phyloP scores from a whole-genome alignment of 345 rosid genomes.

The Dovyalis caffra region DNA sequence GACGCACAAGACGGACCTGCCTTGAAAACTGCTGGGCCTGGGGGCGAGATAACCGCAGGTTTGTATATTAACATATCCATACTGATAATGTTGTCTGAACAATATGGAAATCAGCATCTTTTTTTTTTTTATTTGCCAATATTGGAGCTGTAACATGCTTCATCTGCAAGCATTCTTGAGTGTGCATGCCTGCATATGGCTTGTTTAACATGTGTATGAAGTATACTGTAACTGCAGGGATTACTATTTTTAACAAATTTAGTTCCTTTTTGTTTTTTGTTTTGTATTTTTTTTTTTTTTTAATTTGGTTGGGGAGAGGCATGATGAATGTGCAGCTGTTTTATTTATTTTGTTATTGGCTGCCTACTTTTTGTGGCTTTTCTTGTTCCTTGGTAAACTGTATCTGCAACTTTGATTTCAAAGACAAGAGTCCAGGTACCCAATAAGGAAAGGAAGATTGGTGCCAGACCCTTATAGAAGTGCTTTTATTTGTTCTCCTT shows the following conservation, averaged over 20 bases:
- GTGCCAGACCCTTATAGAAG: background rate
- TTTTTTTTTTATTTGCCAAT: background rate
- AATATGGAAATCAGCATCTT: background rate
- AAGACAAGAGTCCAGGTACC: background rate
- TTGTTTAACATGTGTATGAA: background rate
- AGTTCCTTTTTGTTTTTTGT: too few species aligned
- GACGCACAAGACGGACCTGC: conserved; percentile 74
- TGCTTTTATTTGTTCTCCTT: background rate
- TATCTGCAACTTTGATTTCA: background rate
- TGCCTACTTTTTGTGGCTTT: background rate
- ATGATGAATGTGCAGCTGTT: background rate
- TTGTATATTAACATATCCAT: background rate
- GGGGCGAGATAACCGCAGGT: conserved; percentile 99
- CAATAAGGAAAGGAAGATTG: background rate
- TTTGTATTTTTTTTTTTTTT: background rate
- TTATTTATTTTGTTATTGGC: background rate
- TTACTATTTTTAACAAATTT: background rate
- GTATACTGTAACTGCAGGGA: background rate
- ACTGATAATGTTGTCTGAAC: background rate
- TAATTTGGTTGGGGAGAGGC: background rate
- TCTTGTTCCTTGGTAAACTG: background rate
- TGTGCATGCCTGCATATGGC: background rate
- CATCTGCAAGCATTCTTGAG: background rate
- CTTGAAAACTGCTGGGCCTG: conserved; percentile 87
- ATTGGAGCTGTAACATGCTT: conserved; percentile 3